phyloP scores from a whole-genome alignment of 768 basidiomycete species.

The Crepidotus variabilis region DNA sequence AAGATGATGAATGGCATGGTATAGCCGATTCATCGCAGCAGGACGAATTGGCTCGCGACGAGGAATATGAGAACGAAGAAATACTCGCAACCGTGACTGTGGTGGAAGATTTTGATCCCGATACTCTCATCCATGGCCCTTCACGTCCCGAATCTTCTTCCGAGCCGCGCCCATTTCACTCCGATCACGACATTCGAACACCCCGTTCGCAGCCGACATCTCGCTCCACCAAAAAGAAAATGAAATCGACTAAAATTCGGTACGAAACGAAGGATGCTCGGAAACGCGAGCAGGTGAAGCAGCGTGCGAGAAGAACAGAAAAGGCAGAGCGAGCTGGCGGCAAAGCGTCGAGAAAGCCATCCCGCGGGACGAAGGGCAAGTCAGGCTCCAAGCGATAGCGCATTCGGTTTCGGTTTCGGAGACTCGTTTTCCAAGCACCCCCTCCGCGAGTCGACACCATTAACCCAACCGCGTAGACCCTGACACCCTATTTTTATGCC shows the following conservation, averaged over 20 bases:
- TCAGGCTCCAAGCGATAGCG: not conserved
- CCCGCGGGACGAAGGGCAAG: not conserved
- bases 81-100: constrained; percentile 87
- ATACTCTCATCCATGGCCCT: constrained; percentile 50
- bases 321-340: constrained; percentile 74
- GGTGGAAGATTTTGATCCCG: constrained; percentile 86
- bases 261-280: constrained; percentile 74
- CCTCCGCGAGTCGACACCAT: not conserved
- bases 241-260: constrained; percentile 41
- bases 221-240: constrained; percentile 20
- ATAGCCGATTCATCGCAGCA: constrained; percentile 27
- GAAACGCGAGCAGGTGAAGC: constrained; percentile 57
- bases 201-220: constrained; percentile 2
- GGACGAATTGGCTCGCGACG: constrained; percentile 43
- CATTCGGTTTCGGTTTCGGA: not conserved
- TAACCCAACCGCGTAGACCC: not conserved
- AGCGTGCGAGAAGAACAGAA: constrained; percentile 59
- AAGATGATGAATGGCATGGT: constrained; percentile 47
- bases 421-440: not conserved
- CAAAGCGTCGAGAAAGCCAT: constrained; percentile 41
- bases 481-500: not conserved
- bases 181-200: constrained; percentile 2
- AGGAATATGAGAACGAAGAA: constrained; percentile 82
- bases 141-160: constrained; percentile 14
- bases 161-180: constrained; percentile 5